Base-by-base conservation (phyloP, 2,329 filamentous ascomycete genomes). In the Cryphonectria parasitica region DNA sequence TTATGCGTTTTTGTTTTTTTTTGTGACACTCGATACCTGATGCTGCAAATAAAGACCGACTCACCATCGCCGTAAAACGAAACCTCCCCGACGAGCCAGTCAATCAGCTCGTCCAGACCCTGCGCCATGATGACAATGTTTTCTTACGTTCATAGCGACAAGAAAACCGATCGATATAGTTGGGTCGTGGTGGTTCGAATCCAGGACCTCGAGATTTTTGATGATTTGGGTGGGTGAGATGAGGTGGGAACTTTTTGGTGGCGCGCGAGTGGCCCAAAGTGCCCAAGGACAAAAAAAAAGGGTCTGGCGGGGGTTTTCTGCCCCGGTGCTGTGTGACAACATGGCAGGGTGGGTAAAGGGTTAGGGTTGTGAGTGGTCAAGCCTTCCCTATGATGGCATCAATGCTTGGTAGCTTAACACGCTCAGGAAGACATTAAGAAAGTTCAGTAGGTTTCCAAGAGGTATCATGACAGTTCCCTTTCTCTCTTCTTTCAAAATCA, bases 71-170 rank as follows among this genome's bases (percentile, higher is more conserved):
- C 82, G 49, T 80, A 80, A 75, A 83, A 83, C 25, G 82, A 82
- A 58, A 83, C 82, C 77, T 84, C 81, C 1, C 77, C 79, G 69
- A 84, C 77, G 71, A 84, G 80, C 71, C 79, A 80, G 74, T 84
- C 82, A 66, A 84, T 79, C 75, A 84, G 76, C 75, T 82, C 81
- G 75, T 84, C 83, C 71, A 84, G 79, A 74, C 82, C 82, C 73
- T 76, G 79, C 62, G 77, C 78, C 79, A 81, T 81, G 36, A 70
- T 78, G 76, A 69, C 65, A 58, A 66, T 39, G 66, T 67, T 70
- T 74, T 73, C 61, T 68, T 66, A 60, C 31, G 63, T 70, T 70
- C 72, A 71, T 73, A 72, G 70, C 71, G 71, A 70, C 72, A 73
- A 71, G 67, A 69, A 76, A 76, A 75, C 49, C 67, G 70, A 67